Conservation (phyloP, 805 yeast genomes). For the Wickerhamiella spandovensis region DNA sequence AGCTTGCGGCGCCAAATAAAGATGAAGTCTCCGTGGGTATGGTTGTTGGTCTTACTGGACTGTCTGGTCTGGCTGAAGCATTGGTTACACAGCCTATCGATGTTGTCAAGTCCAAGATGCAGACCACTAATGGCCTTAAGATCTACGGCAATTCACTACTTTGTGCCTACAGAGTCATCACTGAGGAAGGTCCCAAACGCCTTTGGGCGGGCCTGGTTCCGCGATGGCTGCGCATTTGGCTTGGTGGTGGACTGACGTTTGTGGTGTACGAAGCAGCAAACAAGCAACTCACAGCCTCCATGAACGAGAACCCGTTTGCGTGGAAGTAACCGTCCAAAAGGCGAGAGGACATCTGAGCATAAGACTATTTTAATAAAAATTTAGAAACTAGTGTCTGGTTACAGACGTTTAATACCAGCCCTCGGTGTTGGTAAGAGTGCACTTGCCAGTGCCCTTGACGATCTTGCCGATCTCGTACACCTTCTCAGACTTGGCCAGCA, state of each 20-base stretch:
- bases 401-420: constrained; percentile 25
- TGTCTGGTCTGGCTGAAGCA: constrained; percentile 61
- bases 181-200: constrained; percentile 27
- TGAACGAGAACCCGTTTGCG: constrained; percentile 15
- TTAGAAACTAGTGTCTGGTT: too few species aligned
- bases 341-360: too few species aligned
- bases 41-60: constrained; percentile 35
- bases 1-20: constrained; percentile 27
- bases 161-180: constrained; percentile 25
- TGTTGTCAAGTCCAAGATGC: constrained; percentile 76
- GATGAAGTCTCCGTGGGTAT: constrained; percentile 17
- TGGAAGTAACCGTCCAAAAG: constrained; percentile 3
- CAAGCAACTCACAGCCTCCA: constrained; percentile 6
- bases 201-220: constrained; percentile 35
- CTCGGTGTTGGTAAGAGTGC: constrained; percentile 23
- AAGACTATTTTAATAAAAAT: neutral
- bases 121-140: constrained; percentile 34
- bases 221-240: constrained; percentile 53
- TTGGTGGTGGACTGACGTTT: constrained; percentile 58
- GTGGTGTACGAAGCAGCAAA: constrained; percentile 36
- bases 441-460: constrained; percentile 32
- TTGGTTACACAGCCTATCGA: constrained; percentile 79
- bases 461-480: constrained; percentile 60
- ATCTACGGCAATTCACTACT: constrained; percentile 25
- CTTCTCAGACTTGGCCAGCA: constrained; percentile 56